Evolutionary conservation across 176 grass and related monocot genomes (phyloP).

Genomic region (Oryza punctata): DNA sequence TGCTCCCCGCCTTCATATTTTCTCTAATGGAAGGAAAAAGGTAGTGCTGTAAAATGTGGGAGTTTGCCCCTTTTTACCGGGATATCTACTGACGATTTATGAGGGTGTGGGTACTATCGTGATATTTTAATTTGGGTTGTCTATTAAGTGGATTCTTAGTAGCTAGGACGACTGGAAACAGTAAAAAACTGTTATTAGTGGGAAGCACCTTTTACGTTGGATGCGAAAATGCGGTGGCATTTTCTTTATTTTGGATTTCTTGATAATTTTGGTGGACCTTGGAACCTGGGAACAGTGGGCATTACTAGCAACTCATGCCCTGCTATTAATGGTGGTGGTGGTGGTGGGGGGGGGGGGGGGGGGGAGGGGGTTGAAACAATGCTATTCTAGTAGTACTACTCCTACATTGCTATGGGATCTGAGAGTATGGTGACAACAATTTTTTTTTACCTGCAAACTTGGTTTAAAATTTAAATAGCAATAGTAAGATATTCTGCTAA

Average conservation of each 20-base stretch:
- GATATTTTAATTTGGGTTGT: slow-evolving; percentile 5
- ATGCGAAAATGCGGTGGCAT: slow-evolving; percentile 35
- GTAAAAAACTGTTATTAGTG: slow-evolving; percentile 40
- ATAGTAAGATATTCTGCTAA: not conserved
- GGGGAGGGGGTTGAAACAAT: too few relatives aligned
- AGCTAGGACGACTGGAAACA: slow-evolving; percentile 7
- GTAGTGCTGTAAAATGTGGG: not conserved
- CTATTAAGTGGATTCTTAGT: not conserved
- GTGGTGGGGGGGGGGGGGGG: too few relatives aligned
- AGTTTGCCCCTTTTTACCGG: slow-evolving; percentile 12
- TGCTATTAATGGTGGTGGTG: slow-evolving; percentile 8
- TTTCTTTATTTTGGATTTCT: slow-evolving; percentile 35
- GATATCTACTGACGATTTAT: not conserved
- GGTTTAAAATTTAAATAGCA: not conserved
- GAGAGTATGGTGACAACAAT: not conserved
- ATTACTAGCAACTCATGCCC: slow-evolving; percentile 9
- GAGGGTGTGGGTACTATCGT: not conserved
- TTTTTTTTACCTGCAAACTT: not conserved
- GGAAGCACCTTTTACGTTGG: slow-evolving; percentile 25
- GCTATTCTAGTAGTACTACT: not conserved
- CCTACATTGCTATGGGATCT: not conserved
- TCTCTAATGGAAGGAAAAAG: not conserved
- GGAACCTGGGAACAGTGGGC: slow-evolving; percentile 41
- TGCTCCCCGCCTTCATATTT: not conserved
- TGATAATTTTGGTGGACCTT: slow-evolving; percentile 42